phyloP scores from a whole-genome alignment of 352 stramenopile species.

The Phytopythium montanum region DNA sequence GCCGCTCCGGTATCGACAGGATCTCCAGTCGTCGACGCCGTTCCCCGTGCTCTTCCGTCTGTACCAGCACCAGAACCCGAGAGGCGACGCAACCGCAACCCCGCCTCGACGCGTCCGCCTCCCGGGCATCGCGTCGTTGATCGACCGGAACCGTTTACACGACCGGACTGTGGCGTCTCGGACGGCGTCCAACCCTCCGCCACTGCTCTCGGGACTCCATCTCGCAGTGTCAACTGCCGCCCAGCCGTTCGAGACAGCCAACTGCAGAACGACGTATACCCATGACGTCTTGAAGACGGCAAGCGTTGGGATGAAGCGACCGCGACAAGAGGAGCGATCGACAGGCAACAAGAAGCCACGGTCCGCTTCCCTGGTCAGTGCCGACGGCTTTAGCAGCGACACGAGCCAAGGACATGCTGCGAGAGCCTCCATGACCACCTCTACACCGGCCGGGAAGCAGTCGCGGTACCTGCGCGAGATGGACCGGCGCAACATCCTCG shows the following conservation, averaged over 20 bases:
- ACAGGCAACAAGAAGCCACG: not conserved
- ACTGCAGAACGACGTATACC: not conserved
- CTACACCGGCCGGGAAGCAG: slow-evolving; percentile 20
- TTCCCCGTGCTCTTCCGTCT: not conserved
- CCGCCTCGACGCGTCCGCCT: not conserved
- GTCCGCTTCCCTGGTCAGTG: not conserved
- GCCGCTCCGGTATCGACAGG: not conserved
- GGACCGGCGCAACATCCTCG: slow-evolving; percentile 54
- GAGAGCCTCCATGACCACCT: not conserved
- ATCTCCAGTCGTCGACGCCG: not conserved
- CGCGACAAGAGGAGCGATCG: not conserved
- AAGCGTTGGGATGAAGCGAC: not conserved
- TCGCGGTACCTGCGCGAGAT: slow-evolving; percentile 69
- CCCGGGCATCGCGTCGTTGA: not conserved
- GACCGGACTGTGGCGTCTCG: not conserved
- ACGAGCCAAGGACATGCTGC: not conserved
- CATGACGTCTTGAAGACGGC: not conserved
- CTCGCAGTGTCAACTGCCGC: not conserved
- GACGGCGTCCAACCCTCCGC: not conserved
- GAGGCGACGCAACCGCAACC: not conserved
- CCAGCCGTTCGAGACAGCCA: not conserved
- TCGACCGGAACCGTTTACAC: not conserved
- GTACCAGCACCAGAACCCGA: not conserved
- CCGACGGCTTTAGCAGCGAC: not conserved
- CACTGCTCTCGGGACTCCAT: not conserved